phyloP scores from a whole-genome alignment of 2,329 filamentous ascomycete species.

The Trichoderma citrinoviride region DNA sequence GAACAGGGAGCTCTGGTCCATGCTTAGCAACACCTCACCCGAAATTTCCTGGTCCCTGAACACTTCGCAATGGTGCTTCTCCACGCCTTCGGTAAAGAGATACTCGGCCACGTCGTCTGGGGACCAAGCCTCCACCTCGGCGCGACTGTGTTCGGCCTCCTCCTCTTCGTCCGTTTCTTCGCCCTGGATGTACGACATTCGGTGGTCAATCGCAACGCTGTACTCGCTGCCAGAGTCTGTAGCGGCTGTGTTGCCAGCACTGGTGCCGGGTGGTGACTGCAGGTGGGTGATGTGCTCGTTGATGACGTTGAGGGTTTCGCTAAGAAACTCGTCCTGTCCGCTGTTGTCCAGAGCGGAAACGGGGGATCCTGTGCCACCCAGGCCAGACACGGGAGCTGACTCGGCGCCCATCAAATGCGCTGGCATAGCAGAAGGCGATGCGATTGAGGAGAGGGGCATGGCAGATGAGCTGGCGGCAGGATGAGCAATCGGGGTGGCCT shows the following conservation, averaged over 20 bases:
- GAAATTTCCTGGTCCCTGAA: conserved; percentile 95
- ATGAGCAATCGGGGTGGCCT: conserved; percentile 26
- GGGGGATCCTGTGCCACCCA: conserved; percentile 31
- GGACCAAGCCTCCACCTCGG: conserved; percentile 77
- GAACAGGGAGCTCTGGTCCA: conserved; percentile 94
- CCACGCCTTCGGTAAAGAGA: conserved; percentile 79
- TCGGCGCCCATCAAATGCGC: conserved; percentile 42
- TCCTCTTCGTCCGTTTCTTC: conserved; percentile 97
- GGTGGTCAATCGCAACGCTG: conserved; percentile 71
- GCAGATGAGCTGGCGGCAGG: conserved; percentile 28
- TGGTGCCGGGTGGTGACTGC: conserved; percentile 52
- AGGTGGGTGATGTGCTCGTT: conserved; percentile 95
- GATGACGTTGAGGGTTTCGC: conserved; percentile 92
- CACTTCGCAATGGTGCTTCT: conserved; percentile 86
- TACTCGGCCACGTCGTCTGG: conserved; percentile 84
- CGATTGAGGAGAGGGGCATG: conserved; percentile 35
- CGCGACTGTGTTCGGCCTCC: conserved; percentile 61
- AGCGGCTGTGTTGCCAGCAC: conserved; percentile 49
- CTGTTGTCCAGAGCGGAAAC: conserved; percentile 36
- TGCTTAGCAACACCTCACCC: conserved; percentile 86
- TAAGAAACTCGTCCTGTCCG: conserved; percentile 71
- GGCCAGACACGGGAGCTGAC: conserved; percentile 30
- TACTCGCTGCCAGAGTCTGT: conserved; percentile 89
- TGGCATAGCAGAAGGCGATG: conserved; percentile 42
- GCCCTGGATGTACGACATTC: conserved; percentile 87